Evolutionary conservation across 1,139 yeast species (phyloP), one percentile per base, ranked within the genome.

Genomic region (Pichia sp.): DNA sequence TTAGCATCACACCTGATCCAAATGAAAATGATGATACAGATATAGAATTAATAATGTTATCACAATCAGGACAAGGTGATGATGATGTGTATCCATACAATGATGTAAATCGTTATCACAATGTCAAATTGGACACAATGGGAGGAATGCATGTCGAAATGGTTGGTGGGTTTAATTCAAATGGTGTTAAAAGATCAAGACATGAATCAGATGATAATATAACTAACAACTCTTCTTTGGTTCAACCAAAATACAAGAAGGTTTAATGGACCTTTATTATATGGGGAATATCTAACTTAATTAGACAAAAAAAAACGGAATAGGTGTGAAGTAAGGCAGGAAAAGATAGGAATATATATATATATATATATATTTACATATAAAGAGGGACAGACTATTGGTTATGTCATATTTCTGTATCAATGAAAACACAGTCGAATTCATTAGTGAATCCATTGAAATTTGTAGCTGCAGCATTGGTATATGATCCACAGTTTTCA

Each of bases 401-500:
- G 20, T 28, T 21, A 30, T 33, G 38, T 35, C 35, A 32, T 26
- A 33, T 38, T 20, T 45, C 45, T 28, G 52, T 48, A 35, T 57
- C 57, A 22, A 57, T 44, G 31, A 51, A 57, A 11, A 48, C 29
- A 31, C 55, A 54, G 21, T 49, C 50, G n/a, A 51, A 46, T 4
- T 46, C 46, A 30, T 51, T 45, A 52, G 75, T 74, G 59, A 89
- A 89, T 22, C 97, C 97, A 59, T 89, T 83, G 68, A 89, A 89
- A 36, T 79, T 73, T 13, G 96, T 86, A 28, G 94, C 76, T 8
- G 97, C 96, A 33, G 91, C 86, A 28, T 82, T 70, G 11, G 97
- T 89, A 64, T 91, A 91, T n/a, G 98, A 97, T 14, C 98, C 98
- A 49, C 86, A 66, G 50, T 80, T 72, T 35, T 80, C 72, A 64